A percentile compares a stretch with the other conserved stretches of the same genome.
Evolutionary conservation across 176 grass and related monocot genomes (phyloP).

Genomic region (Canna indica): DNA sequence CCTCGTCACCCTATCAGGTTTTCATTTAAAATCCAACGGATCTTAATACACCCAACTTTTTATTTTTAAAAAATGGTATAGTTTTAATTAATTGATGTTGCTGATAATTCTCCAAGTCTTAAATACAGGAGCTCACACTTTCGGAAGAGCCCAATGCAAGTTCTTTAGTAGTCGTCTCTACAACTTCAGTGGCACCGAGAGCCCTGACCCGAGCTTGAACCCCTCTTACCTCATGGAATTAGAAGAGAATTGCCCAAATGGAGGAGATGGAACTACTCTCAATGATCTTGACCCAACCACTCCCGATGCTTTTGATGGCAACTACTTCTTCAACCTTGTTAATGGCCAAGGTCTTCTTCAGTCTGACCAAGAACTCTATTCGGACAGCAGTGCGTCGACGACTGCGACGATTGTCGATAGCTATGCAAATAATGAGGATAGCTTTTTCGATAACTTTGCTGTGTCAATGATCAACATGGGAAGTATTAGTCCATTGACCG

Average conservation of each 20-base stretch:
- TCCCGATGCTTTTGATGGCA: conserved; percentile 37
- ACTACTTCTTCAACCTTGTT: conserved; percentile 52
- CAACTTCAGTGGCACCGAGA: conserved; percentile 38
- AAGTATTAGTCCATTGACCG: conserved; percentile 30
- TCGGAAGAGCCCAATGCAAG: conserved; percentile 39
- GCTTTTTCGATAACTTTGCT: conserved; percentile 43
- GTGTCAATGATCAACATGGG: conserved; percentile 63
- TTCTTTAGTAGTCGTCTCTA: conserved; percentile 37
- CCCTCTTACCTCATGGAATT: conserved; percentile 16
- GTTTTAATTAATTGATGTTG: background rate
- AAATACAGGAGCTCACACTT: conserved; percentile 59
- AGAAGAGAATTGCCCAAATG: conserved; percentile 24
- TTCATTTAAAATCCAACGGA: too few species aligned
- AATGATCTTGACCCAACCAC: conserved; percentile 55
- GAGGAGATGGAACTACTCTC: background rate
- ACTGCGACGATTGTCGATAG: conserved; percentile 33
- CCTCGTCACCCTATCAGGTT: conserved; percentile 67
- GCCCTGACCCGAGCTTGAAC: conserved; percentile 37
- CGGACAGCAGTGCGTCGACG: background rate
- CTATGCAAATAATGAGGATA: conserved; percentile 35
- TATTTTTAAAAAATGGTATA: background rate
- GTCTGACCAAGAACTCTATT: conserved; percentile 61
- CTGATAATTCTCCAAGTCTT: too few species aligned
- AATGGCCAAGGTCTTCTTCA: conserved; percentile 29
- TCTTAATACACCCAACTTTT: background rate